phyloP scores from a whole-genome alignment of 495 filamentous ascomycete genomes.

The Penicillium malachiteum region DNA sequence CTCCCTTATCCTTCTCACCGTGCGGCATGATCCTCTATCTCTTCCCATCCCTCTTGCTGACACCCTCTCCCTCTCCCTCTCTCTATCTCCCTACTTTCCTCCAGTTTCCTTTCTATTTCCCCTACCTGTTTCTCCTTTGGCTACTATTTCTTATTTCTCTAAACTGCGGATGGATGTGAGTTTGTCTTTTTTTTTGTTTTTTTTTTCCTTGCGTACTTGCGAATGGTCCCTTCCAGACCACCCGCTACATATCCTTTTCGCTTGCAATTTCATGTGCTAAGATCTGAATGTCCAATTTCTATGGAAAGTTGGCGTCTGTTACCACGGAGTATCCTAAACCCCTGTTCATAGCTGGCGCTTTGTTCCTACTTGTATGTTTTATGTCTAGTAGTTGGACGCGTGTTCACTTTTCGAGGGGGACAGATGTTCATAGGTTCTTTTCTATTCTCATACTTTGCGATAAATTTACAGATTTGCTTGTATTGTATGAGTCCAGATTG shows the following conservation, averaged over 20 bases:
- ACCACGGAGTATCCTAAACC: slow-evolving; percentile 21
- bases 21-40: background rate
- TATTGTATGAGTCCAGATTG: background rate
- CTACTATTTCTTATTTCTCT: background rate
- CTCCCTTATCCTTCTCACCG: background rate
- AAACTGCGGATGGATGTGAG: slow-evolving; percentile 2
- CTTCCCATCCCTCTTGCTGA: background rate
- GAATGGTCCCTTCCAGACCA: slow-evolving; percentile 12
- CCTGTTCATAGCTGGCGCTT: slow-evolving; percentile 18
- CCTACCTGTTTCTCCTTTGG: slow-evolving; percentile 11
- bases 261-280: slow-evolving; percentile 27
- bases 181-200: background rate
- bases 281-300: slow-evolving; percentile 23
- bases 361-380: slow-evolving; percentile 7
- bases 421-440: slow-evolving; percentile 1
- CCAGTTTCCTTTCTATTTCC: slow-evolving; percentile 4
- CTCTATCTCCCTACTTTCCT: slow-evolving; percentile 2
- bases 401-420: background rate
- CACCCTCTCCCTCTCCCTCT: slow-evolving; percentile 10
- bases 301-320: slow-evolving; percentile 20
- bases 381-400: slow-evolving; percentile 5
- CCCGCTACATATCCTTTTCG: slow-evolving; percentile 19
- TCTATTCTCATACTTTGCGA: background rate
- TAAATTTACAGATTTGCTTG: background rate
- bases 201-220: slow-evolving; percentile 10